Base-by-base conservation (phyloP, 1,139 yeast species). In the Saccharomyces hybrid region DNA sequence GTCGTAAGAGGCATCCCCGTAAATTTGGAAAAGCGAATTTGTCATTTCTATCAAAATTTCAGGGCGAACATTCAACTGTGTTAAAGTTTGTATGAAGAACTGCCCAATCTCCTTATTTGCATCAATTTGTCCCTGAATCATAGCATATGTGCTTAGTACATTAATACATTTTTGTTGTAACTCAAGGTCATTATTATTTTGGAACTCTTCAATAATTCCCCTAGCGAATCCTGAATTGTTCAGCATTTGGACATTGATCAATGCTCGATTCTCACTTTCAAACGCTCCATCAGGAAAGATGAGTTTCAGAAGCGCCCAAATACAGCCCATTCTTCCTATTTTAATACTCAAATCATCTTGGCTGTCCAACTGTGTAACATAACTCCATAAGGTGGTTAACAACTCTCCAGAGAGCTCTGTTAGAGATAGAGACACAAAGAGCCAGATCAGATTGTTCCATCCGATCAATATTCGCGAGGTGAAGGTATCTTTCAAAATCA, bases 21-120 rank as follows among this genome's bases (percentile, higher is more conserved):
- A 93, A 6, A 90, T 75, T 58, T 89, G 97, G 69, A 82, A 89
- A 8, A 90, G 64, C 7, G 80, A 73, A 63, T 88, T 84, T 32
- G 88, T 70, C 25, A 84, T 72, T 56, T 86, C 93, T 52, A 83
- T 71, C 5, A 82, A 74, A 6, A 84, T 69, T 56, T 50, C 54
- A 5, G 63, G 67, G 5, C 69, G 70, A 8, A 66, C 57, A 8
- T 65, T 61, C 27, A 68, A 67, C 25, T 67, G 57, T 4, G 59
- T 54, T 25, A 70, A 56, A 30, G 68, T 56, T 23, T 65, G 70
- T 7, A 83, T 54, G 52, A 83, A 71, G 59, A 80, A 78, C 44
- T 77, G 73, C 0, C 83, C 78, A 26, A 83, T 75, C 6, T 66
- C 65, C 25, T 66, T 63, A 46, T 86, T 83, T 31, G 77, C 64